Evolutionary conservation across 495 filamentous ascomycete species (phyloP), one percentile per base, ranked within the genome.

Genomic region (Symbiotaphrina buchneri): DNA sequence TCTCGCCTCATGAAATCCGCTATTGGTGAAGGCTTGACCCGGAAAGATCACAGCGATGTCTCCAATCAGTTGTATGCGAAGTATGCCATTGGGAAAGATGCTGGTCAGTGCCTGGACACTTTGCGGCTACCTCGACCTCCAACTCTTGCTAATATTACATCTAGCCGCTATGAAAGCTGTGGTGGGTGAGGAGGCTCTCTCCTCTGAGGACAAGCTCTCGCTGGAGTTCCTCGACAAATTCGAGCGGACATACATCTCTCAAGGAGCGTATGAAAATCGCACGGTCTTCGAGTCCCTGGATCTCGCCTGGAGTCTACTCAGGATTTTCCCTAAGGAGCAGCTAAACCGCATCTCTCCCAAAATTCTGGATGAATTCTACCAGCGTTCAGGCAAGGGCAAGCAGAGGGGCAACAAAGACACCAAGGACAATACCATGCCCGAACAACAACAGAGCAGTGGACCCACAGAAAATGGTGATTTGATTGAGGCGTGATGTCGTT

Each of bases 1-100:
- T 95, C 90, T 10, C 90, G 87, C 68, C 77, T 99, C 43, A 99
- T 99, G 87, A 99, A 99, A 52, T 95, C 90, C 41, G 90, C 87
- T 46, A 99, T 99, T 41, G 90, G 90, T 46, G 82, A 93, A 54
- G 79, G 78, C 38, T 85, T 75, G 58, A 95, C 87, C 2, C 74
- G 87, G 39, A 79, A 78, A 55, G 87, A 99, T 48, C 87, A 99
- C 55, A 76, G 78, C 35, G 87, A 99, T 54, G 87, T 99, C 22
- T 95, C 90, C 35, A 95, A 95, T 61, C 87, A 99, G 61, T 68
- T 99, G 36, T 99, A 99, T 53, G 87, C 87, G 50, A 99, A 99
- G 59, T 99, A 99, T 52, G 87, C 87, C 51, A 95, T 99, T 47
- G 87, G 87, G 48, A 80, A 82, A 59, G 87, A 99, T 48, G 87